Evolutionary conservation across 495 filamentous ascomycete genomes (phyloP).

Genomic region (Lepidopterella palustris): DNA sequence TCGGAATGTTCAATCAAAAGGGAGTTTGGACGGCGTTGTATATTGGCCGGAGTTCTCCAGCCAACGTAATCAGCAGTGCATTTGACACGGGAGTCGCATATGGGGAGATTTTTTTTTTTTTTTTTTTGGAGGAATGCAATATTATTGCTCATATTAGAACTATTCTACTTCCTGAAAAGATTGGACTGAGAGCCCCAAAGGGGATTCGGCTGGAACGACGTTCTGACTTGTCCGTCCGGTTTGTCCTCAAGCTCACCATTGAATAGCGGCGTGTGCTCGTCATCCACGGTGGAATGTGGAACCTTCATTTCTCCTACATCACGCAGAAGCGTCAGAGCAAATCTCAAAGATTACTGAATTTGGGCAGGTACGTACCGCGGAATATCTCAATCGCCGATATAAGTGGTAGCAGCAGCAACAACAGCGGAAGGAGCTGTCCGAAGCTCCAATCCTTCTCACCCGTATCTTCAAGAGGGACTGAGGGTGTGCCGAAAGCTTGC

Average conservation of each 20-base stretch:
- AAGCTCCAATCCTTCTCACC: slow-evolving; percentile 54
- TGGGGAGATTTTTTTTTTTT: too few species aligned
- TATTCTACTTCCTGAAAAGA: too few species aligned
- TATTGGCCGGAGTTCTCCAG: too few species aligned
- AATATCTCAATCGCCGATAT: slow-evolving; percentile 50
- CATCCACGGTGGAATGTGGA: neutral
- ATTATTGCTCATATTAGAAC: too few species aligned
- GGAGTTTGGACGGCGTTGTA: too few species aligned
- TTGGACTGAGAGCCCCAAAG: neutral
- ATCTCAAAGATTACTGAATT: neutral
- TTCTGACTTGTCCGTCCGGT: neutral
- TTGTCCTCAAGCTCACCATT: too few species aligned
- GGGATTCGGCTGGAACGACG: neutral
- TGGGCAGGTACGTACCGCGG: slow-evolving; percentile 32
- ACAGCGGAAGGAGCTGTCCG: slow-evolving; percentile 48
- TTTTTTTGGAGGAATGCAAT: too few species aligned
- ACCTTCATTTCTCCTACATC: neutral
- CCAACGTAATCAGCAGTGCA: too few species aligned
- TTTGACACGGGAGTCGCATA: too few species aligned
- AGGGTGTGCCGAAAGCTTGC: slow-evolving; percentile 46
- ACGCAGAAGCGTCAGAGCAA: neutral
- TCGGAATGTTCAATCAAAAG: too few species aligned
- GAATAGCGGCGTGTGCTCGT: neutral
- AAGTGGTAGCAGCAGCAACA: slow-evolving; percentile 49
- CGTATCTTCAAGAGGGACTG: slow-evolving; percentile 39